Conservation (phyloP, 1,284 basidiomycete species). For the Rhizopogon parksii region DNA sequence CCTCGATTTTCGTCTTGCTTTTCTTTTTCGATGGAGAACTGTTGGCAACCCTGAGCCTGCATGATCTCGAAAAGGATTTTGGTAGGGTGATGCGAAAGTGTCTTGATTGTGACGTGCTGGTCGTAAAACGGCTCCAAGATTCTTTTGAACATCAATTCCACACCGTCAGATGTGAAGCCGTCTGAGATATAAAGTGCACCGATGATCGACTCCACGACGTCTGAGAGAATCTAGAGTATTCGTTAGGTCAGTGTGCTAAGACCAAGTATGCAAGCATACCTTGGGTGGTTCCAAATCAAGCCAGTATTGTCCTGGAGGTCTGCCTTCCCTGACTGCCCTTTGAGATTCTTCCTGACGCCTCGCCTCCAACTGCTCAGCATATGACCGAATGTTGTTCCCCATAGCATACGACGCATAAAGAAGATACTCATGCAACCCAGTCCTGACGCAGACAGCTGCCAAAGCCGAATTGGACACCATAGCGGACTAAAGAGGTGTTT, state of each 20-base stretch:
- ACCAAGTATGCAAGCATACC: conserved; percentile 31
- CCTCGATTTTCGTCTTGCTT: conserved; percentile 31
- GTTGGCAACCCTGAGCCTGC: conserved; percentile 61
- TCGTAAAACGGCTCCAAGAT: conserved; percentile 70
- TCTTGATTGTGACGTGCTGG: conserved; percentile 60
- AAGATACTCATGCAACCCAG: conserved; percentile 57
- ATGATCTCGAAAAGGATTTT: conserved; percentile 65
- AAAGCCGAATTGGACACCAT: conserved; percentile 76
- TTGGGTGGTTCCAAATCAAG: conserved; percentile 68
- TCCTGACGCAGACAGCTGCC: conserved; percentile 64
- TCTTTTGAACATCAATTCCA: conserved; percentile 57
- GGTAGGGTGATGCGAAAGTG: conserved; percentile 66
- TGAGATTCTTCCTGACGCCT: conserved; percentile 45
- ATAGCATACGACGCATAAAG: conserved; percentile 50
- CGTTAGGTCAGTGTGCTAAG: conserved; percentile 11
- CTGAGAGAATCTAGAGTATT: conserved; percentile 52
- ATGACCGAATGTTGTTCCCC: conserved; percentile 43
- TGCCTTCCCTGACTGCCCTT: conserved; percentile 39
- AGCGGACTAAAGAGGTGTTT: conserved; percentile 43
- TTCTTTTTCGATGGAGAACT: conserved; percentile 49
- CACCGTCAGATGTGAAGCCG: conserved; percentile 51
- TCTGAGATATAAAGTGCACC: conserved; percentile 75
- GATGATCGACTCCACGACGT: conserved; percentile 69
- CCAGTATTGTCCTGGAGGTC: conserved; percentile 67
- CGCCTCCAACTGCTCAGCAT: conserved; percentile 42